Conservation (phyloP, 2,329 filamentous ascomycete genomes). For the Teratosphaeria zuluensis region DNA sequence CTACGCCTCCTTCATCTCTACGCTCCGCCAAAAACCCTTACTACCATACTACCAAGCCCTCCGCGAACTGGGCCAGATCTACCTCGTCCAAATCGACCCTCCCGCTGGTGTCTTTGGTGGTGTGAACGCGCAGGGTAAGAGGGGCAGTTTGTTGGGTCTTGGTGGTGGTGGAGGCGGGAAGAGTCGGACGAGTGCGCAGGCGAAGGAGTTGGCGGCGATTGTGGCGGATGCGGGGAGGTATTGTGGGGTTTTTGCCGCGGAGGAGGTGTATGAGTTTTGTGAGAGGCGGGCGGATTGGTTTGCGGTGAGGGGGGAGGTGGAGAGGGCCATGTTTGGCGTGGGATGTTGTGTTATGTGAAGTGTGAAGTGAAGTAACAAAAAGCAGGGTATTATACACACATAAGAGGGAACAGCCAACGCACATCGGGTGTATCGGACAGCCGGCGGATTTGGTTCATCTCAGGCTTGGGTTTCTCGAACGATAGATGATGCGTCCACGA, state of each 20-base stretch:
- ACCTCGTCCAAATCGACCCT: conserved; percentile 59
- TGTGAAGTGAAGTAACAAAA: too few relatives aligned
- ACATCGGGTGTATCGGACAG: too few relatives aligned
- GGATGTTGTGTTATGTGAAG: conserved; percentile 79
- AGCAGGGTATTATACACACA: too few relatives aligned
- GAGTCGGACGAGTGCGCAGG: conserved; percentile 40
- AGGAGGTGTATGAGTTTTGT: conserved; percentile 97
- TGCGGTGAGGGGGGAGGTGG: conserved; percentile 74
- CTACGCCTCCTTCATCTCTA: conserved; percentile 76
- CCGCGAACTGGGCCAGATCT: conserved; percentile 88
- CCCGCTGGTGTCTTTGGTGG: conserved; percentile 17
- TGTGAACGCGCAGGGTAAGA: conserved; percentile 11
- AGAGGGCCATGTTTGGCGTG: conserved; percentile 94
- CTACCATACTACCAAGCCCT: conserved; percentile 85
- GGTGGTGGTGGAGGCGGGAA: conserved; percentile 32
- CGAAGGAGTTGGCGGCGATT: conserved; percentile 88
- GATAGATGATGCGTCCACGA: too few relatives aligned
- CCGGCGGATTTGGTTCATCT: too few relatives aligned
- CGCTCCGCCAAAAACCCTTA: conserved; percentile 72
- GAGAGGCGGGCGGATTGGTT: conserved; percentile 94
- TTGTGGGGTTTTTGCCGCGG: conserved; percentile 81
- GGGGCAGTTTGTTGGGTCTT: conserved; percentile 30
- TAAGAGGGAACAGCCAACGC: too few relatives aligned
- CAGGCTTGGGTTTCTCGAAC: too few relatives aligned
- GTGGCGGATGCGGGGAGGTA: conserved; percentile 90